Base-by-base conservation (phyloP, 495 filamentous ascomycete genomes). In the Daldinia bambusicola region DNA sequence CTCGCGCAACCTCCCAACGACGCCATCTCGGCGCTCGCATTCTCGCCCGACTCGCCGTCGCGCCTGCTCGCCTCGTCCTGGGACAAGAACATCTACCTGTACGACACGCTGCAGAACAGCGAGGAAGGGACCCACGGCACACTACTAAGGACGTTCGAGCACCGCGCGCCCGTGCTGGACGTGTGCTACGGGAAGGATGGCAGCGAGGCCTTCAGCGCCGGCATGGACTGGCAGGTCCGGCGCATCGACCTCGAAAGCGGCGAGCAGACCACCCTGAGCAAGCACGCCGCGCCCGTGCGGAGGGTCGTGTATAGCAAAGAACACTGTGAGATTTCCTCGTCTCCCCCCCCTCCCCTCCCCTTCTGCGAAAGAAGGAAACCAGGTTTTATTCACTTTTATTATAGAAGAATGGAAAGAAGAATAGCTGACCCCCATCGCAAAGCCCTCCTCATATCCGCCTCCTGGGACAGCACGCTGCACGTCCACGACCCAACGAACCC, bases 401-500 rank as follows among this genome's bases (percentile, higher is more conserved):
- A n/a, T n/a, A n/a, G n/a, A n/a, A n/a, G n/a, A n/a, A n/a, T n/a
- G n/a, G n/a, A n/a, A n/a, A n/a, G n/a, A n/a, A n/a, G n/a, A n/a
- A n/a, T n/a, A 34, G 32, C 34, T 36, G 7, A 36, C 34, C 34
- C 34, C 6, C 9, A 10, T 4, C n/a, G 30, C 12, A 66, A 82
- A 82, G 80, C 87, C 34, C 77, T 94, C 72, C 85, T 99, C 69
- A 85, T 98, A 77, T 95, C 93, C 63, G 92, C 90, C 63, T 97
- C 93, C 20, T 99, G 95, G 95, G 95, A 98, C 83, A 87, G 83
- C 52, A 97, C 92, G 40, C 84, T 98, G 32, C 93, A 97, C 81
- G 83, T 97, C 63, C 92, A 97, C 83, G 84, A 88, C 70, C 83
- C 88, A 52, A 71, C 72, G 59, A 73, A 78, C 70, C 78, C 80